Conservation (phyloP, 768 basidiomycete species). For the Plicaturopsis crispa region DNA sequence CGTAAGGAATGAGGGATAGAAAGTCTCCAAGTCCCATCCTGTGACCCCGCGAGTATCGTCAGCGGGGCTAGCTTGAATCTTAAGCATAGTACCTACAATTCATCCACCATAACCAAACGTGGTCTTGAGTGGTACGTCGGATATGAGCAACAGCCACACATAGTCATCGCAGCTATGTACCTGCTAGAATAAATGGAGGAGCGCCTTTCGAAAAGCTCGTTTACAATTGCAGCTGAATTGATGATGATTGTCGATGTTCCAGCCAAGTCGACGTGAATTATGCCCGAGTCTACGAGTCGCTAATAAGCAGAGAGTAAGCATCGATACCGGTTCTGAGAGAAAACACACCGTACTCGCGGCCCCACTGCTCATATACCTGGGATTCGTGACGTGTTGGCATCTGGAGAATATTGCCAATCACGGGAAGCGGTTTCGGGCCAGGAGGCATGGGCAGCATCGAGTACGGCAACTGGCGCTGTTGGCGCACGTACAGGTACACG, state of each 20-base stretch:
- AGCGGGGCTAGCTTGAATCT: no score
- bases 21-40: slow-evolving; percentile 8
- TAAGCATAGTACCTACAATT: no score
- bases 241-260: slow-evolving; percentile 16
- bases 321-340: no score
- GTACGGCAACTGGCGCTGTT: no score
- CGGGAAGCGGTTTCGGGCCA: slow-evolving; percentile 35
- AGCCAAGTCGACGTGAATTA: slow-evolving; percentile 14
- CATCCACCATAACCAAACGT: no score
- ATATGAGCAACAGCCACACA: no score
- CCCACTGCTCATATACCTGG: slow-evolving; percentile 33
- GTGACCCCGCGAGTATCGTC: no score
- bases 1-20: slow-evolving; percentile 1
- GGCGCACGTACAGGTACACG: no score
- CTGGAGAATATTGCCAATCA: slow-evolving; percentile 43
- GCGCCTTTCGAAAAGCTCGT: slow-evolving; percentile 16
- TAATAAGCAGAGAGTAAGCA: no score
- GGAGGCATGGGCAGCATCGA: slow-evolving; percentile 24
- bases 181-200: slow-evolving; percentile 15
- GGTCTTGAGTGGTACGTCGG: no score
- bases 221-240: slow-evolving; percentile 11
- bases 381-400: slow-evolving; percentile 32
- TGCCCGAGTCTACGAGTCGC: slow-evolving; percentile 14
- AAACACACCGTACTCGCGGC: slow-evolving; percentile 33
- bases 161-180: no score